Base-by-base conservation (phyloP, 2,329 filamentous ascomycete genomes). In the Cordyceps cicadae region DNA sequence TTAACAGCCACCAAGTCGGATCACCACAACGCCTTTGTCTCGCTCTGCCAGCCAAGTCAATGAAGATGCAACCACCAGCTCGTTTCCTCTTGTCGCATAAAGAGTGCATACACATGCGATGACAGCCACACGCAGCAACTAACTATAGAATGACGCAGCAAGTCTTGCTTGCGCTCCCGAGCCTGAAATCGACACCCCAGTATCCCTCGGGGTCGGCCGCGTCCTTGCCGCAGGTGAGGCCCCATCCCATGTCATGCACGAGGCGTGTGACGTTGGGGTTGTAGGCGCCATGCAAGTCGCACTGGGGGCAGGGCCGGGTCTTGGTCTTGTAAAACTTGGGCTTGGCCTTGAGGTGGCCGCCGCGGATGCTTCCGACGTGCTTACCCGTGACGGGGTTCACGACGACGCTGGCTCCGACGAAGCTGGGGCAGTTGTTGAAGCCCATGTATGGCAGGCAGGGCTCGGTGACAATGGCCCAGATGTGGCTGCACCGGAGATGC, bases 381-480 rank as follows among this genome's bases (percentile, higher is more conserved):
- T 43, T 26, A 17, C 54, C 41, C 68, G 54, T 51, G 58, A 61
- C 15, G 50, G 48, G 59, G 12, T 45, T 45, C 37, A 67, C 66
- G 45, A 59, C 59, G 32, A 55, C 63, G 24, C 66, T 61, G 57
- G 74, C 74, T 64, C 74, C 72, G 59, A 71, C 69, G 64, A 83
- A 79, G 43, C 60, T 63, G 0, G 70, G 66, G 69, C 82, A 85
- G 32, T 71, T 79, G 62, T 69, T 70, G 70, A 84, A 83, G 62
- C 81, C 80, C 69, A 75, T 74, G 14, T 76, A 76, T 0, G 79
- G 78, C 4, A 66, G 73, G 71, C 82, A 85, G 6, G 78, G 76
- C 50, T 70, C 63, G 3, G 69, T 70, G 66, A 84, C 74, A 62
- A 76, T 67, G 48, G 79, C 74, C 81, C 81, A 85, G 65, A 74